Base-by-base conservation (phyloP, 208 protist species). In the Leishmania major region DNA sequence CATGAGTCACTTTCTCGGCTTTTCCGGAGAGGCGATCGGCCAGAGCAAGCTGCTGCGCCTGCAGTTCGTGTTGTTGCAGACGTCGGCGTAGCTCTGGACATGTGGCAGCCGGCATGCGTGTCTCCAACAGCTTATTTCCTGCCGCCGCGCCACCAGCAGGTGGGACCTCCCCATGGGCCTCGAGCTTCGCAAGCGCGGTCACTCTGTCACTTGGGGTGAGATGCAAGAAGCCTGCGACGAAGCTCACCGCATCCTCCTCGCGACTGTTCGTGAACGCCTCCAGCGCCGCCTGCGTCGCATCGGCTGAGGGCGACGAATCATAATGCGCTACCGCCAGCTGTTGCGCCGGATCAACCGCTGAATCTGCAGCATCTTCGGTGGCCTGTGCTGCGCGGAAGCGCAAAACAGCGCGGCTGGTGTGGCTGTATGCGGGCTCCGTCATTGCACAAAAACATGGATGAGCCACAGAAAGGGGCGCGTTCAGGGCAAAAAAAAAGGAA, bases 251-350 rank as follows among this genome's bases (percentile, higher is more conserved):
- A 19, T 82, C 77, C 45, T 90, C 87, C 64, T 90, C 80, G 28
- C 11, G 78, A 19, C 69, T 79, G 35, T 81, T 77, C 59, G 87
- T 35, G 60, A 90, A 90, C 0, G 81, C 87, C 51, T 84, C 87
- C 45, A 90, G 79, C 17, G 10, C 37, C 10, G 53, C 55, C 53
- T 78, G 17, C 35, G 51, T 37, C 37, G 74, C 6, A 62, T 78
- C 37, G 6, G 37, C 1, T 11, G 37, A 7, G n/a, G 55, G 10
- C 31, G 55, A 67, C 7, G 57, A 40, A 45, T 69, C 55, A 11
- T 5, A 6, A 31, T 67, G 74, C n/a, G 28, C 17, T 2, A 60
- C 35, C 53, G n/a, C n/a, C 53, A 1, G 7, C 55, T 22, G 55
- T 17, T 8, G 51, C 74, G 11, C 25, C 19, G 5, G 37, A 15